Evolutionary conservation across 176 grass and related monocot species (phyloP), one percentile per base, ranked within the genome.

Genomic region (Eleusine coracana): DNA sequence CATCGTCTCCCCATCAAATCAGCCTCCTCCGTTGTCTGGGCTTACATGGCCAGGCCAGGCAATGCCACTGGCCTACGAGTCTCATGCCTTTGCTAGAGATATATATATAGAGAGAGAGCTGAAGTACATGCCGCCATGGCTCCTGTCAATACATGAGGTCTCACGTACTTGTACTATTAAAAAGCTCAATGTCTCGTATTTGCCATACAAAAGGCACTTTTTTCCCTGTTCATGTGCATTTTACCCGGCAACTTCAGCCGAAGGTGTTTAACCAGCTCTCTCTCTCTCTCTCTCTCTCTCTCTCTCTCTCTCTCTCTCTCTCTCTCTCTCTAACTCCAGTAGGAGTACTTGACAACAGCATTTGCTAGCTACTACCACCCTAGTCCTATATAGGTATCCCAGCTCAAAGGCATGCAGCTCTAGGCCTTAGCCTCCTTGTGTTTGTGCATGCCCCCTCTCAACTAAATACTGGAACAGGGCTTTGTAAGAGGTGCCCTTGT

Each of bases 401-500:
- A 81, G 66, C 79, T 80, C 58, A 72, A 82, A 88, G 79, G 66
- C 92, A 90, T 91, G 79, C 69, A 79, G 38, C 54, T 66, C 46
- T 67, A 91, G 84, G 82, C 7, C 21, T 45, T 79, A 67, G 73
- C 67, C 77, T 81, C 82, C 55, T 80, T 76, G 87, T 89, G 77
- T 56, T 89, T 79, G 75, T 78, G 64, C 66, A 86, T 94, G 51
- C 90, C 76, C 76, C 82, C 80, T 88, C 85, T 90, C 85, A 95
- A 95, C 90, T 89, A 93, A 90, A 96, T 88, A 89, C 68, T 75
- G 52, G 60, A 85, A 46, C 76, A 91, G 82, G 79, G 82, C 88
- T 83, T 89, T 91, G 94, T 97, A 94, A 97, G 94, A 93, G 91
- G 94, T 82, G 87, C 89, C 91, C 85, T 91, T 93, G 94, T 90